phyloP scores from a whole-genome alignment of 225 moss, liverwort and hornwort genomes.

The Marchantia polymorpha region DNA sequence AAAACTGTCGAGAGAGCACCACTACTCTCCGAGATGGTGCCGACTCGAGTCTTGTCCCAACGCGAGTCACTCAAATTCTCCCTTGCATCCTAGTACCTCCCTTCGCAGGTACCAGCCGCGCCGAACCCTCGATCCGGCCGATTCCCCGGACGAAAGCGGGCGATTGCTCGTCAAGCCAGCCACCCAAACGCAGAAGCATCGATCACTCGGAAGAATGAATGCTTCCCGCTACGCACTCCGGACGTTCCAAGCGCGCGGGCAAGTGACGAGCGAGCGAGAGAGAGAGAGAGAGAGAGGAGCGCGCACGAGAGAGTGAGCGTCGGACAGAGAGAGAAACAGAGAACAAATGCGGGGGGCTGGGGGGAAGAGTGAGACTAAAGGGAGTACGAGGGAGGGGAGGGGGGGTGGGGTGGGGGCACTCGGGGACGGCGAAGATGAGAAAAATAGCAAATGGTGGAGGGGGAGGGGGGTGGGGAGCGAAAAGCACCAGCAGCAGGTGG shows the following conservation, averaged over 20 bases:
- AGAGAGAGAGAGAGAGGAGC: background rate
- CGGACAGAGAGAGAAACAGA: background rate
- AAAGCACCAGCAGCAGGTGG: background rate
- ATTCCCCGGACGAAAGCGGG: too few relatives aligned
- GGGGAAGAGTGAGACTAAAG: background rate
- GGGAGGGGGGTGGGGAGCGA: background rate
- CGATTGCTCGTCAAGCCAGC: too few relatives aligned
- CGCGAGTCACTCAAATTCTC: background rate
- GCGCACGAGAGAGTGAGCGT: background rate
- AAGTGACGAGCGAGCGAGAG: too few relatives aligned
- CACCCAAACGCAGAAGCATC: too few relatives aligned
- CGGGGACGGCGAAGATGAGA: background rate
- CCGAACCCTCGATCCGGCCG: background rate
- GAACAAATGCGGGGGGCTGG: background rate
- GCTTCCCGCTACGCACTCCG: too few relatives aligned
- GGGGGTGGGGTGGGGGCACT: background rate
- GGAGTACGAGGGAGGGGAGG: background rate
- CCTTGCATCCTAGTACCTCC: background rate
- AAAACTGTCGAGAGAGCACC: too few relatives aligned
- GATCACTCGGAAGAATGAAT: too few relatives aligned
- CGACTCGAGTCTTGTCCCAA: background rate
- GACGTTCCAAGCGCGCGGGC: too few relatives aligned
- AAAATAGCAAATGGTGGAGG: background rate
- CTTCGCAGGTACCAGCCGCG: background rate
- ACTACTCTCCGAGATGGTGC: background rate